Evolutionary conservation across 768 basidiomycete species (phyloP).

Genomic region (Lactarius sp.): DNA sequence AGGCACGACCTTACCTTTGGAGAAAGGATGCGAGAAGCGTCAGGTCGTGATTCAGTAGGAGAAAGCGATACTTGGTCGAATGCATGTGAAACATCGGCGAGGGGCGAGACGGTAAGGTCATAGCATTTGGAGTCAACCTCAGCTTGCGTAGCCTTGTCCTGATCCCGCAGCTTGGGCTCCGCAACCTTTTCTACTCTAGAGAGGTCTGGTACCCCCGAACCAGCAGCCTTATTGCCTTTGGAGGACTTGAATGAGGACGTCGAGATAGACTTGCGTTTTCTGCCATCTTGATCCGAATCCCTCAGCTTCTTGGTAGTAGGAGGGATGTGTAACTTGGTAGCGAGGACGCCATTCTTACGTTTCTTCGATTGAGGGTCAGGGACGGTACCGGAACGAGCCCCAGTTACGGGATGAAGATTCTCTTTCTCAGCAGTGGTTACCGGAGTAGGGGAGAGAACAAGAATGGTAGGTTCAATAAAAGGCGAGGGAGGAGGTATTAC

Average conservation of each 20-base stretch:
- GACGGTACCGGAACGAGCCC: slow-evolving; percentile 47
- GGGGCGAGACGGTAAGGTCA: slow-evolving; percentile 69
- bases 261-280: slow-evolving; percentile 53
- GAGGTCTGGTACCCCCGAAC: slow-evolving; percentile 22
- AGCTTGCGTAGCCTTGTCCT: slow-evolving; percentile 44
- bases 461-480: slow-evolving; percentile 30
- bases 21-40: slow-evolving; percentile 7
- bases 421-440: slow-evolving; percentile 55
- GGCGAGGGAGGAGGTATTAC: slow-evolving; percentile 29
- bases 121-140: slow-evolving; percentile 71
- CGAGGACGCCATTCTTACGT: slow-evolving; percentile 54
- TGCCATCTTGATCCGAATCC: slow-evolving; percentile 43
- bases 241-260: slow-evolving; percentile 26
- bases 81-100: slow-evolving; percentile 71
- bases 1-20: slow-evolving; percentile 13
- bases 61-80: slow-evolving; percentile 41
- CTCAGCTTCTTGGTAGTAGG: slow-evolving; percentile 42
- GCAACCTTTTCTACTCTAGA: slow-evolving; percentile 45
- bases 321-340: slow-evolving; percentile 44
- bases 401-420: slow-evolving; percentile 72
- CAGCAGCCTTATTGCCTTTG: slow-evolving; percentile 16
- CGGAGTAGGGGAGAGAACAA: slow-evolving; percentile 28
- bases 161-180: slow-evolving; percentile 47
- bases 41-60: slow-evolving; percentile 20
- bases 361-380: slow-evolving; percentile 46